A percentile compares a stretch with the other conserved stretches of the same genome.
These are phyloP conservation scores for Lactarius sanguifluus DNA, from an alignment of 768 basidiomycete species.

Conservation along the genomic window DNA sequence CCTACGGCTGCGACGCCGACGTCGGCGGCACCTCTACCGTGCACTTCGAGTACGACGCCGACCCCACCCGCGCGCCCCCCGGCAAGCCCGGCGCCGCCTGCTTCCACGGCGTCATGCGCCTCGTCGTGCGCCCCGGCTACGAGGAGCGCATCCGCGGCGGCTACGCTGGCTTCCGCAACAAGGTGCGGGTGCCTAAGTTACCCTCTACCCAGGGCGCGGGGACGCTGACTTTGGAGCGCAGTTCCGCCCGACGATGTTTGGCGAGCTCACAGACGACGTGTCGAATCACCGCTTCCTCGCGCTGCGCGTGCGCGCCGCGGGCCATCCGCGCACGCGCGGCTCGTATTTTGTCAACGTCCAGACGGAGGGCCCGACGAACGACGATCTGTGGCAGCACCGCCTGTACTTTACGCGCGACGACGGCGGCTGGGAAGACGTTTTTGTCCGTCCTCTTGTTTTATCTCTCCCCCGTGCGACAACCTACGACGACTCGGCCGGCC, in stretches of 20 bases:
- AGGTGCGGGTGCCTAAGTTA: slow-evolving; percentile 43
- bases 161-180: slow-evolving; percentile 89
- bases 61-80: slow-evolving; percentile 44
- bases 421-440: slow-evolving; percentile 78
- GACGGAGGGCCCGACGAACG: slow-evolving; percentile 76
- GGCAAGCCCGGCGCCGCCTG: slow-evolving; percentile 50
- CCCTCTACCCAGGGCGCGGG: too few relatives aligned
- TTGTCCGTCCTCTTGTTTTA: slow-evolving; percentile 49
- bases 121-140: slow-evolving; percentile 64
- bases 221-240: slow-evolving; percentile 33
- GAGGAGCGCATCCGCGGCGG: slow-evolving; percentile 74
- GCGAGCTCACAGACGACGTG: slow-evolving; percentile 81
- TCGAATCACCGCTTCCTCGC: slow-evolving; percentile 79
- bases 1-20: slow-evolving; percentile 83
- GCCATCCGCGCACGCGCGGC: slow-evolving; percentile 70
- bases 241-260: slow-evolving; percentile 82
- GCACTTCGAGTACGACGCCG: slow-evolving; percentile 67
- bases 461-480: slow-evolving; percentile 11
- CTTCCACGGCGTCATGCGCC: slow-evolving; percentile 80
- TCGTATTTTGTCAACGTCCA: slow-evolving; percentile 96
- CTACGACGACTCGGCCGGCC: slow-evolving; percentile 8
- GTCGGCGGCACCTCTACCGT: slow-evolving; percentile 82
- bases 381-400: slow-evolving; percentile 93
- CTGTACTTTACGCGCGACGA: slow-evolving; percentile 71
- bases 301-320: slow-evolving; percentile 74